Conservation (phyloP, 495 filamentous ascomycete genomes). For the Margaritispora aquatica region DNA sequence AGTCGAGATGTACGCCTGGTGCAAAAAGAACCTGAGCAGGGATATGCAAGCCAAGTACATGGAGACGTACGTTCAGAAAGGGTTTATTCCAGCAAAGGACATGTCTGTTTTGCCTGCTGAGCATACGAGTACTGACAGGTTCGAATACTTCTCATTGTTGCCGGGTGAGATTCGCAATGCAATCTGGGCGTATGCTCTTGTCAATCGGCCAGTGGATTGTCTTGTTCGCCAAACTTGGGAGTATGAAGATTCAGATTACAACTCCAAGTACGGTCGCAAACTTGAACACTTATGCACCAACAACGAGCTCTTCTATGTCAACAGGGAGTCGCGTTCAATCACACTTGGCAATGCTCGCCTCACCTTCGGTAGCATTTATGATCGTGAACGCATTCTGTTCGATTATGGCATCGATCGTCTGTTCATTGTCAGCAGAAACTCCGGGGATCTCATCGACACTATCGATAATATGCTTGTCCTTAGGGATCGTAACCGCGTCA, state of each 20-base stretch:
- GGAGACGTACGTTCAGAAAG: not conserved
- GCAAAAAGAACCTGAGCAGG: not conserved
- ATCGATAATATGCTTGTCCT: not conserved
- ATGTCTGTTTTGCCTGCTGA: not conserved
- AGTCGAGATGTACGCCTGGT: not conserved
- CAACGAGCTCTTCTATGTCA: conserved; percentile 1
- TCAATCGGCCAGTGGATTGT: not conserved
- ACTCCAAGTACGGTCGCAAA: not conserved
- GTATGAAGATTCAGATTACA: not conserved
- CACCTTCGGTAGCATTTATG: not conserved
- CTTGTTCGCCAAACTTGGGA: not conserved
- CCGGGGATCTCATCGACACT: not conserved
- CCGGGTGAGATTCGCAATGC: not conserved
- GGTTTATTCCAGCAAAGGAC: not conserved
- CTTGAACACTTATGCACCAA: not conserved
- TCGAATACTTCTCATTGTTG: not conserved
- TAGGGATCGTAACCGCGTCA: not conserved
- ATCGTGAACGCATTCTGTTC: not conserved
- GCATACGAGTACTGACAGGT: not conserved
- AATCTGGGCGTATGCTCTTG: conserved; percentile 14
- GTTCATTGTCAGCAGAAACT: conserved; percentile 1
- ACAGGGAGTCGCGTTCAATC: not conserved
- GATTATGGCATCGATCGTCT: conserved; percentile 9
- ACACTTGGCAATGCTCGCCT: not conserved
- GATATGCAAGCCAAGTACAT: not conserved